Evolutionary conservation across 495 filamentous ascomycete species (phyloP).

Genomic region (Podospora pseudoanserina): DNA sequence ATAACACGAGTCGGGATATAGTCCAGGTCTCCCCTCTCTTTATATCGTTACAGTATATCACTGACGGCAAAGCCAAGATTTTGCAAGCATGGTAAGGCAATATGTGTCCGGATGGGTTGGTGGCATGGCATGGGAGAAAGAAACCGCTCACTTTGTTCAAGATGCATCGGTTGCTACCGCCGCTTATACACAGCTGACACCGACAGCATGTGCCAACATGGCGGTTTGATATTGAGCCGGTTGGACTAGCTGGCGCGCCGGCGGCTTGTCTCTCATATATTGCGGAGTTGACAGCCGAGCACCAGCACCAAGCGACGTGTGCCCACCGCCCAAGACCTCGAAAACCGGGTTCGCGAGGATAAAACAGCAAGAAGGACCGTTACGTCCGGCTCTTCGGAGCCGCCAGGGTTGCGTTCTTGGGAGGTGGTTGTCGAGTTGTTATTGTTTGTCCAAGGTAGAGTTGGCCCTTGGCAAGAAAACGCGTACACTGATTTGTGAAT

Average conservation of each 20-base stretch:
- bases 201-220: not conserved
- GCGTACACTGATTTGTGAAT: not conserved
- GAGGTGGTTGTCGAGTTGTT: not conserved
- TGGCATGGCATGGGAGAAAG: not conserved
- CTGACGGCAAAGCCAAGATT: not conserved
- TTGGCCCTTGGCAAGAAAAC: too few species aligned
- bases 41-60: not conserved
- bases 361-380: not conserved
- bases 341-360: slow-evolving; percentile 3
- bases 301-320: not conserved
- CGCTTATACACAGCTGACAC: not conserved
- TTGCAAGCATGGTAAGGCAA: not conserved
- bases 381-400: slow-evolving; percentile 1
- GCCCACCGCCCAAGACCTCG: not conserved
- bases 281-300: not conserved
- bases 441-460: not conserved
- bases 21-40: not conserved
- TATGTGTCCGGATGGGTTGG: not conserved
- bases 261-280: not conserved
- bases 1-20: slow-evolving; percentile 2
- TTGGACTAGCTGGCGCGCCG: not conserved
- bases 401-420: not conserved
- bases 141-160: not conserved
- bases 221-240: not conserved
- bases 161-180: not conserved